A percentile compares a stretch with the other conserved stretches of the same genome.
Conservation (phyloP, 306 rosid species). For the Spatholobus suberectus region DNA sequence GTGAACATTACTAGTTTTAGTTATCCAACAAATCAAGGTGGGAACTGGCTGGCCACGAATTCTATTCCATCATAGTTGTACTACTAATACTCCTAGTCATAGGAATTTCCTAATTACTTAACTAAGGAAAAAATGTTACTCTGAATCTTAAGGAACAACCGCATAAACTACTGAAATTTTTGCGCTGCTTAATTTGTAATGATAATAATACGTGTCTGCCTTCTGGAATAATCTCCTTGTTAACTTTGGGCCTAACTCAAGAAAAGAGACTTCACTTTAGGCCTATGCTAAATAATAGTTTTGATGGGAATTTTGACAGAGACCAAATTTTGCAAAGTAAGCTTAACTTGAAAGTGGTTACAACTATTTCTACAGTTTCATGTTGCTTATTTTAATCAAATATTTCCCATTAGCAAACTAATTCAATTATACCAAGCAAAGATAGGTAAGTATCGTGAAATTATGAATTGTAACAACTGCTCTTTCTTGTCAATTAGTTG, state of each 20-base stretch:
- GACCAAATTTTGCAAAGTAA: constrained; percentile 37
- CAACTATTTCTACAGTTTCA: constrained; percentile 48
- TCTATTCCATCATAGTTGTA: constrained; percentile 45
- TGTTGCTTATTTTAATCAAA: constrained; percentile 40
- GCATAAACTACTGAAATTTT: neutral
- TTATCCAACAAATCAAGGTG: constrained; percentile 62
- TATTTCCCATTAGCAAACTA: constrained; percentile 31
- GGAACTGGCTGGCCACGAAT: constrained; percentile 49
- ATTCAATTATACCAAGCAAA: constrained; percentile 42
- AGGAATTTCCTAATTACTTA: constrained; percentile 30
- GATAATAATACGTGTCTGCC: neutral
- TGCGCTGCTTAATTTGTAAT: constrained; percentile 17
- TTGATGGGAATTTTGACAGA: constrained; percentile 44
- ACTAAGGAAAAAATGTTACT: constrained; percentile 1
- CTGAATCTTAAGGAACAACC: constrained; percentile 21
- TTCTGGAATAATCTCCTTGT: constrained; percentile 12
- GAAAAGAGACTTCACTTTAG: neutral
- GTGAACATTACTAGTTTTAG: constrained; percentile 42
- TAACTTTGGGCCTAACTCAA: constrained; percentile 30
- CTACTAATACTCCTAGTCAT: neutral
- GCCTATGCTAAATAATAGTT: constrained; percentile 17
- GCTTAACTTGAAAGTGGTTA: constrained; percentile 40
- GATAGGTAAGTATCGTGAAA: constrained; percentile 29
- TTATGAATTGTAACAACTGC: constrained; percentile 40
- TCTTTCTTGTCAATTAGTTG: constrained; percentile 72